phyloP scores from a whole-genome alignment of 2,329 filamentous ascomycete species.

The Tricladium varicosporioides region DNA sequence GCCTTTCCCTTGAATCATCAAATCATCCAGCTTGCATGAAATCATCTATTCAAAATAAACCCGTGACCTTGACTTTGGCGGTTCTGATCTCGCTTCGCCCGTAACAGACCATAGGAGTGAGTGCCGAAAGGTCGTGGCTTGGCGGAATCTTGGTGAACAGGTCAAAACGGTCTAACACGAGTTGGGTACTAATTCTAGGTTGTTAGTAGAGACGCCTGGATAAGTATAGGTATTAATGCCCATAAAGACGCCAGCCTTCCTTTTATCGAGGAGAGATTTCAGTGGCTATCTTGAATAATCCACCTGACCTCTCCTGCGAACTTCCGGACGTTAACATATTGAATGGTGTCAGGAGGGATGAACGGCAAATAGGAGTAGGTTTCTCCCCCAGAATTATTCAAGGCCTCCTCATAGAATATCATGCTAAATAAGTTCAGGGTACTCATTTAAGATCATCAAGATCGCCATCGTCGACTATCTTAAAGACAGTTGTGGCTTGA shows the following conservation, averaged over 20 bases:
- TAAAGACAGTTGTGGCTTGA: neutral
- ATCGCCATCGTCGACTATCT: neutral
- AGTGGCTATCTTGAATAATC: neutral
- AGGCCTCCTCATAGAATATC: no score
- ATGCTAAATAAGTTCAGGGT: no score
- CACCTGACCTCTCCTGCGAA: neutral
- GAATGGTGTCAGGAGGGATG: neutral
- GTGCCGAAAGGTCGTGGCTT: neutral
- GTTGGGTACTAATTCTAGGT: neutral
- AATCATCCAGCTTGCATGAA: neutral
- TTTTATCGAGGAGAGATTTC: neutral
- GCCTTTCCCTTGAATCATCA: no score
- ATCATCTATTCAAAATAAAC: neutral
- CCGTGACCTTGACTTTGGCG: neutral
- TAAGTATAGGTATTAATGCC: neutral
- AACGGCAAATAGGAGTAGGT: neutral
- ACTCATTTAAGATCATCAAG: neutral
- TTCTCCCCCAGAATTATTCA: neutral
- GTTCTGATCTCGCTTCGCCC: neutral
- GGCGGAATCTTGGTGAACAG: neutral
- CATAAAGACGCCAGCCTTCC: neutral
- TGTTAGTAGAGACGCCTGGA: no score
- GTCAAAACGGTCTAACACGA: neutral
- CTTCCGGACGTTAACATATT: no score
- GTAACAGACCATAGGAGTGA: neutral